Base-by-base conservation (phyloP, 192 early-diverging fungal species). In the Coemansia sp. region DNA sequence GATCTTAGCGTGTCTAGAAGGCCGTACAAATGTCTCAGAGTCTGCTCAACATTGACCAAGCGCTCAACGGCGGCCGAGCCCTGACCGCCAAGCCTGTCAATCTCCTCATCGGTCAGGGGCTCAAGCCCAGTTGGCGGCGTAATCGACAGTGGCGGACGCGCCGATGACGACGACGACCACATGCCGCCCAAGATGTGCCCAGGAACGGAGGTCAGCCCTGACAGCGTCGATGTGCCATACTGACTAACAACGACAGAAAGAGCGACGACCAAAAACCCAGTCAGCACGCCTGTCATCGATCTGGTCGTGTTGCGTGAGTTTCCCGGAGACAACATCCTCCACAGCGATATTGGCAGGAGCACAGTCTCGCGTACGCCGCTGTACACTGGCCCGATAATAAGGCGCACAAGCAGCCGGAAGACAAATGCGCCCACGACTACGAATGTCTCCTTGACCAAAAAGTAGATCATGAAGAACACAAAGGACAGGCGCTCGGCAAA, bases 391-490 rank as follows among this genome's bases (percentile, higher is more conserved):
- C 72, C 65, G 29, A 79, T 38, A 18, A 80, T 44, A 65, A 80
- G n/a, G 34, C 65, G 63, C 12, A 73, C 64, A 3, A 67, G 62
- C 52, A 81, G 63, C 0, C 68, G 69, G 27, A 40, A 62, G 36
- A 72, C 44, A 64, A 72, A 75, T 53, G 70, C 36, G 43, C 66
- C 71, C 31, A 80, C 47, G 40, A 76, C 58, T 1, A 69, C 29
- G 15, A 63, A 65, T 16, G 70, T 61, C 63, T 84, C 82, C 70
- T 84, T 84, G 72, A 80, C 34, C 53, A 80, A n/a, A 58, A 80
- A 84, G 72, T 80, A 84, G 53, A 74, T n/a, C 58, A 80, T 77
- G 39, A 84, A 74, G 40, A 84, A 79, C 12, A 76, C 66, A 64
- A 84, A 84, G 18, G 78, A 77, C 62, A 75, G 55, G 36, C 75